These are phyloP conservation scores for Trametes cingulata DNA, from an alignment of 768 basidiomycete genomes.

Conservation along the genomic window DNA sequence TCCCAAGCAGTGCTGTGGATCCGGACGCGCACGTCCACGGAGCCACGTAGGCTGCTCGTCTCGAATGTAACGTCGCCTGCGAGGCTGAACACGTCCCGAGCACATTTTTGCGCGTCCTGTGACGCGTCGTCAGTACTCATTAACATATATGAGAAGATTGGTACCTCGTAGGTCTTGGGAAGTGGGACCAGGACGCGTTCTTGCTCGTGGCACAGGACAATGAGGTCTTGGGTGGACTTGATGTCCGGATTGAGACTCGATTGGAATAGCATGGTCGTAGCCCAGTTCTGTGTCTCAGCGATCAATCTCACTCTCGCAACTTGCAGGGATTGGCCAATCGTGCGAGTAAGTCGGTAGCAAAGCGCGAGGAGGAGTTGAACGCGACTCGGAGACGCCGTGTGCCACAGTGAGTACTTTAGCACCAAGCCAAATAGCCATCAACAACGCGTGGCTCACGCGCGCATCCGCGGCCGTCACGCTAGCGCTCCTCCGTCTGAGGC, in stretches of 20 bases:
- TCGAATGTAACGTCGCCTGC: slow-evolving; percentile 10
- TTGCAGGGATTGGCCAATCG: too few species aligned
- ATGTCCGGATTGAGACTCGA: slow-evolving; percentile 3
- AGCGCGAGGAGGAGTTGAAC: too few species aligned
- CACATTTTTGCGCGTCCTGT: slow-evolving; percentile 13
- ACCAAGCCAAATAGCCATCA: too few species aligned
- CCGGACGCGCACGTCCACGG: slow-evolving; percentile 4
- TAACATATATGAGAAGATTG: too few species aligned
- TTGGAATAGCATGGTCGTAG: slow-evolving; percentile 13
- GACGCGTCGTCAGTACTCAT: background rate
- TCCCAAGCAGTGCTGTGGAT: slow-evolving; percentile 22
- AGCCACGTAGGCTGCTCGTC: slow-evolving; percentile 14
- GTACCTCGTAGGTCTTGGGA: slow-evolving; percentile 17
- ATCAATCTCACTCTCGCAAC: too few species aligned
- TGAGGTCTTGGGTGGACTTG: slow-evolving; percentile 18
- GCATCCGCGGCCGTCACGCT: background rate
- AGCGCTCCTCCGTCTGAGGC: too few species aligned
- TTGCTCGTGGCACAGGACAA: slow-evolving; percentile 12
- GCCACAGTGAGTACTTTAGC: too few species aligned
- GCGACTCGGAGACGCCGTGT: too few species aligned
- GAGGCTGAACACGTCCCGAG: slow-evolving; percentile 6
- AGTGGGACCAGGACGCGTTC: slow-evolving; percentile 17
- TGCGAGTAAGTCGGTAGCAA: too few species aligned
- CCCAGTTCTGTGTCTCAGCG: too few species aligned
- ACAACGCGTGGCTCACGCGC: background rate